Evolutionary conservation across 345 rosid genomes (phyloP).

Genomic region (Aurinia saxatilis): DNA sequence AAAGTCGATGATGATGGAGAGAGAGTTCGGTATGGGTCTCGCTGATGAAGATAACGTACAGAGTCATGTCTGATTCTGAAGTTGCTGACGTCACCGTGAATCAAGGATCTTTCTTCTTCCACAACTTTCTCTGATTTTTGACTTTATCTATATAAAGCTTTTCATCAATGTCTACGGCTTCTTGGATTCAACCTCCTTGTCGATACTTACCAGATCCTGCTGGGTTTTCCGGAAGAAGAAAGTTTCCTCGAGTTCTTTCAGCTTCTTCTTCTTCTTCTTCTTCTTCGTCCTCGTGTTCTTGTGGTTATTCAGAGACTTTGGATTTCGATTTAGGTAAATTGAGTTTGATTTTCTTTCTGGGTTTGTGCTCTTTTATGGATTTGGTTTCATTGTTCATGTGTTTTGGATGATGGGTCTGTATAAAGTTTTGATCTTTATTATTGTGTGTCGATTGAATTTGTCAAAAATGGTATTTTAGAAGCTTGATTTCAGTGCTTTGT

Average conservation of each 20-base stretch:
- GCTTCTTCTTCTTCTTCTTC: constrained; percentile 22
- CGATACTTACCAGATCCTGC: constrained; percentile 13
- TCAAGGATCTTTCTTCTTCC: constrained; percentile 27
- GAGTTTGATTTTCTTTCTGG: not conserved
- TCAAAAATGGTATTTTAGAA: too few relatives aligned
- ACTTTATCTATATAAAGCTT: not conserved
- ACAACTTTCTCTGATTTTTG: constrained; percentile 9
- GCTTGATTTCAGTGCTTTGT: not conserved
- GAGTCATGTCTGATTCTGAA: constrained; percentile 21
- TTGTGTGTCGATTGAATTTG: too few relatives aligned
- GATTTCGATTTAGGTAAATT: constrained; percentile 44
- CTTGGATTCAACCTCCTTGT: constrained; percentile 28
- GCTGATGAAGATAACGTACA: constrained; percentile 26
- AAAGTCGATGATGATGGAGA: not conserved
- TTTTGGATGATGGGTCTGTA: not conserved
- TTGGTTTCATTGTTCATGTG: not conserved
- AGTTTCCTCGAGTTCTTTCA: constrained; percentile 1
- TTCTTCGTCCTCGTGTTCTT: constrained; percentile 43
- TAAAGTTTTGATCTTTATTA: not conserved
- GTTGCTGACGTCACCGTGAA: constrained; percentile 28
- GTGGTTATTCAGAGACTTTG: constrained; percentile 35
- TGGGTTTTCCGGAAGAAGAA: not conserved
- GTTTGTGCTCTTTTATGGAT: not conserved
- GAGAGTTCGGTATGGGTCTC: constrained; percentile 11
- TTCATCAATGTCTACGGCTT: constrained; percentile 27